Percentiles rank a stretch among this genome's conserved stretches.
These are phyloP conservation scores for Xylariaceae sp. DNA, from an alignment of 2,329 filamentous ascomycete genomes.

Conservation along the genomic window DNA sequence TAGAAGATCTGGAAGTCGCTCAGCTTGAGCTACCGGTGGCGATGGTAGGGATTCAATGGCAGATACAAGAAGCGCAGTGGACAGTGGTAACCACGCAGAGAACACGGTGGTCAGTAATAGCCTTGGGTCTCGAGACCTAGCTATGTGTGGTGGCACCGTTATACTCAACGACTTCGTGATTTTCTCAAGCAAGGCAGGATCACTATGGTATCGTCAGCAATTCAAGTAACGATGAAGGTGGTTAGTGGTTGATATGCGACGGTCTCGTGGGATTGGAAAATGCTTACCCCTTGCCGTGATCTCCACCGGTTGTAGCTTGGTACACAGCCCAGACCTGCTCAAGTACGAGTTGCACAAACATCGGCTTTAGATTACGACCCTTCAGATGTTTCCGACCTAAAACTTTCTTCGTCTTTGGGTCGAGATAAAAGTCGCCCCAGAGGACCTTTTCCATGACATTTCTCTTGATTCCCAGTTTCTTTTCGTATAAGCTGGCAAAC, in stretches of 20 bases:
- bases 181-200: slow-evolving; percentile 80
- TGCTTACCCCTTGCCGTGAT: slow-evolving; percentile 71
- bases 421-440: slow-evolving; percentile 95
- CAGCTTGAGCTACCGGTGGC: slow-evolving; percentile 72
- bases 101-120: slow-evolving; percentile 84
- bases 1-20: slow-evolving; percentile 74
- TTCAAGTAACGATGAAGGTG: too few relatives aligned
- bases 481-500: slow-evolving; percentile 90
- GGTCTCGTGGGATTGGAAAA: too few relatives aligned
- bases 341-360: slow-evolving; percentile 95
- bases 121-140: slow-evolving; percentile 78
- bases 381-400: slow-evolving; percentile 89
- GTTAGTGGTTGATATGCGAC: too few relatives aligned
- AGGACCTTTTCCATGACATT: slow-evolving; percentile 85
- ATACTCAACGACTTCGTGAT: slow-evolving; percentile 89
- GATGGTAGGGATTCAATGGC: slow-evolving; percentile 91
- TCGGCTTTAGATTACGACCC: slow-evolving; percentile 84
- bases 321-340: slow-evolving; percentile 97
- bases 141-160: slow-evolving; percentile 76
- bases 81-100: slow-evolving; percentile 84
- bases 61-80: slow-evolving; percentile 86
- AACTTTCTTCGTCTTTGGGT: slow-evolving; percentile 94
- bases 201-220: slow-evolving; percentile 33
- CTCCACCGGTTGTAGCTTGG: slow-evolving; percentile 78
- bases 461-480: slow-evolving; percentile 93